Evolutionary conservation across 352 stramenopile genomes (phyloP).

Genomic region (Blastocystis sp.): DNA sequence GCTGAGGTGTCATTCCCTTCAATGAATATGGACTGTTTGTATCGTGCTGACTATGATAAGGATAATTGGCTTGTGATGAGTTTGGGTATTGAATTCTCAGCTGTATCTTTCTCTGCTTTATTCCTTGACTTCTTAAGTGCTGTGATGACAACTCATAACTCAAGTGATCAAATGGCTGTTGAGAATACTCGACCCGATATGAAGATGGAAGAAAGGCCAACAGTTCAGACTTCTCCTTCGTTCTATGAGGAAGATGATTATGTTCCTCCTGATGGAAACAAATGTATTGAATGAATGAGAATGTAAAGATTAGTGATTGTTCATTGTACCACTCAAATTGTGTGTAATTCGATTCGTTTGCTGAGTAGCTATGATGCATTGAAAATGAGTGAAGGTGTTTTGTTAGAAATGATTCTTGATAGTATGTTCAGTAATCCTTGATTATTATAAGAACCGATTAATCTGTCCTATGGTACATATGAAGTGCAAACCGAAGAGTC

Average conservation of each 20-base stretch:
- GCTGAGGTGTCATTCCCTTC: constrained; percentile 12
- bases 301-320: background rate
- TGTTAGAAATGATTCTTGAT: background rate
- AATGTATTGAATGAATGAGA: background rate
- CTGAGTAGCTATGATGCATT: constrained; percentile 16
- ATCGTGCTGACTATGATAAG: background rate
- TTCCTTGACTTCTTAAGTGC: background rate
- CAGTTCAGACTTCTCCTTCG: background rate
- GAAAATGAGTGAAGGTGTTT: background rate
- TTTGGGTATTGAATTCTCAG: background rate
- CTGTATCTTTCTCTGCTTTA: background rate
- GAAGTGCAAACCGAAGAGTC: background rate
- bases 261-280: background rate
- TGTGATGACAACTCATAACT: background rate
- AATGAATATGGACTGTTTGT: background rate
- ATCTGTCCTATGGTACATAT: constrained; percentile 8
- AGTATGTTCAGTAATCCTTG: background rate
- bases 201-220: background rate
- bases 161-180: background rate
- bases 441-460: constrained; percentile 12
- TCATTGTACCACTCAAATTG: background rate
- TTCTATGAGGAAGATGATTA: constrained; percentile 21
- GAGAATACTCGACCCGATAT: background rate
- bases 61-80: background rate
- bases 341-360: background rate